A percentile compares a stretch with the other conserved stretches of the same genome.
phyloP scores from a whole-genome alignment of 306 rosid genomes.

The Casuarina equisetifolia region DNA sequence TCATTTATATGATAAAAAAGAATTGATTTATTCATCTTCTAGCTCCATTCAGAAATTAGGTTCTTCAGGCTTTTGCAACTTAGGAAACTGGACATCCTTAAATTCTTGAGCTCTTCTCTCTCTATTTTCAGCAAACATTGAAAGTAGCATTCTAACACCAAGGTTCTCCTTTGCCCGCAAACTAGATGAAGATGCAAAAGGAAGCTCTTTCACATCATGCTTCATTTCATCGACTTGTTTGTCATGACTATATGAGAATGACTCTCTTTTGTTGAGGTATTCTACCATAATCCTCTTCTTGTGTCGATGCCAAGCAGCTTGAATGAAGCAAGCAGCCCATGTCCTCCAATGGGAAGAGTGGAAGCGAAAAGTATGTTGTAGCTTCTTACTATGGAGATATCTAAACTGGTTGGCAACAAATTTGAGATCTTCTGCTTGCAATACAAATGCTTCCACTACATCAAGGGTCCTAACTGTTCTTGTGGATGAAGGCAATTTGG shows the following conservation, averaged over 20 bases:
- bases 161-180: slow-evolving; percentile 61
- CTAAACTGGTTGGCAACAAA: slow-evolving; percentile 73
- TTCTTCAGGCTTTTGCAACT: slow-evolving; percentile 86
- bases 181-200: slow-evolving; percentile 30
- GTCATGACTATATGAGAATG: slow-evolving; percentile 31
- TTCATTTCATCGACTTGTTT: slow-evolving; percentile 35
- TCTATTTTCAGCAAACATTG: no score
- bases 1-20: neutral
- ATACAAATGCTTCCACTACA: slow-evolving; percentile 90
- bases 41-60: slow-evolving; percentile 77
- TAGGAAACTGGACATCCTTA: slow-evolving; percentile 58
- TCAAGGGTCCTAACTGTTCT: slow-evolving; percentile 73
- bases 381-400: slow-evolving; percentile 85
- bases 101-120: slow-evolving; percentile 55
- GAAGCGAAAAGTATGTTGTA: slow-evolving; percentile 59
- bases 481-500: no score
- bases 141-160: slow-evolving; percentile 47
- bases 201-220: slow-evolving; percentile 20
- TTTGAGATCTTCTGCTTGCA: slow-evolving; percentile 38
- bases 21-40: slow-evolving; percentile 46
- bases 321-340: no score
- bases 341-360: no score
- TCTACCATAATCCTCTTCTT: slow-evolving; percentile 57
- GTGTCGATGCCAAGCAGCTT: slow-evolving; percentile 76
- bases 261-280: slow-evolving; percentile 58